Conservation (phyloP, 2,329 filamentous ascomycete species). For the Colletotrichum brevisporum region DNA sequence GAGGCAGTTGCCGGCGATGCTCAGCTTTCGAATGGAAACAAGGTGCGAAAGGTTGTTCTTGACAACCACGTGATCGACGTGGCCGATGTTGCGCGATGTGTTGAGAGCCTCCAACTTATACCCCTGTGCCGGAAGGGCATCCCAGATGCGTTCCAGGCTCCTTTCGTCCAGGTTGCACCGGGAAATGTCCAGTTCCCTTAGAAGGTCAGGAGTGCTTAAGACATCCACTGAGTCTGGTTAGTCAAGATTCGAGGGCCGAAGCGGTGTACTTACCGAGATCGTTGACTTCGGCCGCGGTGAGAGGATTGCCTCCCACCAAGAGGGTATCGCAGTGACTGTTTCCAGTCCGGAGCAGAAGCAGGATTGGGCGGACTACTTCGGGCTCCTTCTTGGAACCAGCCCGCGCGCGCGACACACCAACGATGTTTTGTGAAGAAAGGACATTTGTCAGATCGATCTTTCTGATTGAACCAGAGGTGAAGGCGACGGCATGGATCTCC, state of each 20-base stretch:
- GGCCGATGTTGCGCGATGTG: slow-evolving; percentile 67
- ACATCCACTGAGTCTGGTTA: slow-evolving; percentile 45
- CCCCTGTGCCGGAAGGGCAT: slow-evolving; percentile 60
- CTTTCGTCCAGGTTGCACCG: slow-evolving; percentile 66
- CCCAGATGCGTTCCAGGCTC: slow-evolving; percentile 63
- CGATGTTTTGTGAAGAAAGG: slow-evolving; percentile 44
- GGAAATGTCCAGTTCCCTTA: slow-evolving; percentile 66
- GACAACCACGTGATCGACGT: slow-evolving; percentile 63
- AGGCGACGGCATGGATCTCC: slow-evolving; percentile 69
- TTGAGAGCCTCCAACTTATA: slow-evolving; percentile 63
- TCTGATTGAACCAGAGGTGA: slow-evolving; percentile 68
- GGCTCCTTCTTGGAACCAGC: slow-evolving; percentile 42
- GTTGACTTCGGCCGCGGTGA: slow-evolving; percentile 62
- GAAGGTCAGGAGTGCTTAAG: slow-evolving; percentile 45
- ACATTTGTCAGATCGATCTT: slow-evolving; percentile 67
- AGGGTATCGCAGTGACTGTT: slow-evolving; percentile 66
- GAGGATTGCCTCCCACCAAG: slow-evolving; percentile 63
- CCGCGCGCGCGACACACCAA: slow-evolving; percentile 22
- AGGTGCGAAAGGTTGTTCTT: slow-evolving; percentile 60
- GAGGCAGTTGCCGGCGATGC: slow-evolving; percentile 66
- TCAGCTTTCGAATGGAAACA: slow-evolving; percentile 61
- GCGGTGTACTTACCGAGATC: slow-evolving; percentile 59
- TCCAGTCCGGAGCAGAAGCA: slow-evolving; percentile 63
- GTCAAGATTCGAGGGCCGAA: background rate
- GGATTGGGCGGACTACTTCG: slow-evolving; percentile 63